These are phyloP conservation scores for Penstemon davidsonii DNA, from an alignment of 257 asterid genomes.

Conservation along the genomic window DNA sequence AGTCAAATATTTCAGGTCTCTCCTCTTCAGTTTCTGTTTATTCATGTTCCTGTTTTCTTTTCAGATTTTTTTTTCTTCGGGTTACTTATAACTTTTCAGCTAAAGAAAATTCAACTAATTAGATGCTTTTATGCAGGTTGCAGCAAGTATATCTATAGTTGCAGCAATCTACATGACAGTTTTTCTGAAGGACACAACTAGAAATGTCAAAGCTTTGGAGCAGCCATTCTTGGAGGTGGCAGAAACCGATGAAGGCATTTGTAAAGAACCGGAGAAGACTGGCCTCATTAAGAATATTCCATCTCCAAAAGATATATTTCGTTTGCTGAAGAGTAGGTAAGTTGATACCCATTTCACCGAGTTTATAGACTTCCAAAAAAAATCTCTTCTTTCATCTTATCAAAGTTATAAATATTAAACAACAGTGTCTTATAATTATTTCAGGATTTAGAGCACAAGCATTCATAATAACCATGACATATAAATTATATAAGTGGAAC, in stretches of 20 bases:
- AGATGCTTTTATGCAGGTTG: conserved; percentile 27
- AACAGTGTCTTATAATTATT: no score
- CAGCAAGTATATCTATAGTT: conserved; percentile 25
- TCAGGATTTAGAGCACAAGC: no score
- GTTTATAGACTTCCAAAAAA: no score
- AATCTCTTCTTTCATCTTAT: no score
- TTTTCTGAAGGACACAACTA: conserved; percentile 25
- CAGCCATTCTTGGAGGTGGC: conserved; percentile 11
- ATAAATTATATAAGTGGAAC: no score
- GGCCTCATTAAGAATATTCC: conserved; percentile 8
- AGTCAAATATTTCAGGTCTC: conserved; percentile 43
- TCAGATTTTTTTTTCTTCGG: background rate
- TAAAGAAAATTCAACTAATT: background rate
- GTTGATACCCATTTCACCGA: background rate
- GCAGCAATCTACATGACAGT: conserved; percentile 34
- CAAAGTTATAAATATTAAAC: no score
- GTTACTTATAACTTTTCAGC: conserved; percentile 12
- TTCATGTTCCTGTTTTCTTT: background rate
- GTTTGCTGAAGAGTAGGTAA: conserved; percentile 34
- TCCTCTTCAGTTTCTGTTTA: background rate
- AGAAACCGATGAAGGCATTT: background rate
- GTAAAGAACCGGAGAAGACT: background rate
- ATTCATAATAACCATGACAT: no score
- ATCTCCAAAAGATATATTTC: conserved; percentile 18
- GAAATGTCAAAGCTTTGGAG: conserved; percentile 2